These are phyloP conservation scores for Rhodotorula taiwanensis DNA, from an alignment of 768 basidiomycete genomes.

Conservation along the genomic window DNA sequence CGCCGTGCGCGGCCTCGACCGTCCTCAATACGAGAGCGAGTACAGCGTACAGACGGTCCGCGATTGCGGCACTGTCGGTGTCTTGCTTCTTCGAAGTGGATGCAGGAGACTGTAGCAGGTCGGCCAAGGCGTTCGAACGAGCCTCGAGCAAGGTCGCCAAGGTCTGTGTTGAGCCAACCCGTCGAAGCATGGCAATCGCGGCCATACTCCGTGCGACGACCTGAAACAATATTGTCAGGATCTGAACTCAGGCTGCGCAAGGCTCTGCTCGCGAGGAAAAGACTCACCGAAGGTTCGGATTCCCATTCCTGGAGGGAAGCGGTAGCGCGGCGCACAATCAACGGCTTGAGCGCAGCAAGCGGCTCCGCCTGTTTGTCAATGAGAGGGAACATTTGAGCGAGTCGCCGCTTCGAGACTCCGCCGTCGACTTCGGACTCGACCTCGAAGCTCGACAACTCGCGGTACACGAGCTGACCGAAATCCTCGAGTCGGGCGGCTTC, in stretches of 20 bases:
- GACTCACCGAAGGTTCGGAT: background rate
- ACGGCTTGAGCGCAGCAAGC: slow-evolving; percentile 18
- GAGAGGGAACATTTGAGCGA: slow-evolving; percentile 36
- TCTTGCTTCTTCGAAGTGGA: background rate
- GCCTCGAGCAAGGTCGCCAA: slow-evolving; percentile 28
- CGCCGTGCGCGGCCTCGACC: slow-evolving; percentile 15
- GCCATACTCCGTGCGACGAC: slow-evolving; percentile 28
- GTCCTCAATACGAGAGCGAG: slow-evolving; percentile 26
- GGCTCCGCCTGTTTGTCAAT: slow-evolving; percentile 38
- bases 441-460: slow-evolving; percentile 27
- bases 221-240: background rate
- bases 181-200: slow-evolving; percentile 30
- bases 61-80: background rate
- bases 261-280: background rate
- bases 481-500: slow-evolving; percentile 37
- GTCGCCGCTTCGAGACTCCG: background rate
- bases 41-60: background rate
- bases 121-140: slow-evolving; percentile 12
- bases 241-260: background rate
- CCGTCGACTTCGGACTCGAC: background rate
- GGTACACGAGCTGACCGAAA: slow-evolving; percentile 37
- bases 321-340: slow-evolving; percentile 22
- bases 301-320: slow-evolving; percentile 10
- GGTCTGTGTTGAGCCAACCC: background rate
- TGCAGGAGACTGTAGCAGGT: slow-evolving; percentile 13